A percentile compares a stretch with the other conserved stretches of the same genome.
These are phyloP conservation scores for Posidonia oceanica DNA, from an alignment of 116 monocot genomes.

Conservation along the genomic window DNA sequence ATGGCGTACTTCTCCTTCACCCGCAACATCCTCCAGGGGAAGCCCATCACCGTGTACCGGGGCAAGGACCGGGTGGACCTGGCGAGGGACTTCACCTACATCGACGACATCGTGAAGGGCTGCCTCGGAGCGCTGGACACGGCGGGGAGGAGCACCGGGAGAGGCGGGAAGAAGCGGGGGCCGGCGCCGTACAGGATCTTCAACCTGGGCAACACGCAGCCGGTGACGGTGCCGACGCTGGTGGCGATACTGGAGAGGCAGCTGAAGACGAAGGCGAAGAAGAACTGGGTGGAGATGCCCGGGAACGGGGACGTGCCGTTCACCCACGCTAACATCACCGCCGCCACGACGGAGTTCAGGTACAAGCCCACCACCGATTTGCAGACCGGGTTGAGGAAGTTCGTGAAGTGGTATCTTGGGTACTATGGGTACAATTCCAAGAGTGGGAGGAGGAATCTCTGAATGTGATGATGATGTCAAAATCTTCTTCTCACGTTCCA, in stretches of 20 bases:
- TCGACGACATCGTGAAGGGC: constrained; percentile 66
- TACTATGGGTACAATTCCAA: constrained; percentile 33
- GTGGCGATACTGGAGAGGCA: constrained; percentile 50
- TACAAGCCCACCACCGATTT: constrained; percentile 51
- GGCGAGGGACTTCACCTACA: constrained; percentile 69
- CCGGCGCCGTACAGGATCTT: constrained; percentile 58
- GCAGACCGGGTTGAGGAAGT: constrained; percentile 35
- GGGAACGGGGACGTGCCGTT: constrained; percentile 70
- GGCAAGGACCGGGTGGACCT: constrained; percentile 40
- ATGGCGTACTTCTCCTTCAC: constrained; percentile 83
- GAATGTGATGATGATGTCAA: background rate
- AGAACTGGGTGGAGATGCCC: constrained; percentile 59
- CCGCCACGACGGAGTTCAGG: constrained; percentile 33
- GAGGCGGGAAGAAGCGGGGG: constrained; percentile 41
- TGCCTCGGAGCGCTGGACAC: constrained; percentile 53
- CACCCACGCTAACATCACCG: constrained; percentile 63
- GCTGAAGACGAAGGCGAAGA: constrained; percentile 44
- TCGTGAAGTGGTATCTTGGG: constrained; percentile 39
- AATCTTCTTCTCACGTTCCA: no score
- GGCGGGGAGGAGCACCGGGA: constrained; percentile 51
- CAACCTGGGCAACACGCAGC: constrained; percentile 67
- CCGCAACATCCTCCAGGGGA: constrained; percentile 57
- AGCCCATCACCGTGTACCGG: constrained; percentile 58
- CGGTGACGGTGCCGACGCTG: constrained; percentile 56
- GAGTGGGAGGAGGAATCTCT: background rate